Percentiles rank a stretch among this genome's conserved stretches.
phyloP scores from a whole-genome alignment of 345 rosid genomes.

The Camelina laxa region DNA sequence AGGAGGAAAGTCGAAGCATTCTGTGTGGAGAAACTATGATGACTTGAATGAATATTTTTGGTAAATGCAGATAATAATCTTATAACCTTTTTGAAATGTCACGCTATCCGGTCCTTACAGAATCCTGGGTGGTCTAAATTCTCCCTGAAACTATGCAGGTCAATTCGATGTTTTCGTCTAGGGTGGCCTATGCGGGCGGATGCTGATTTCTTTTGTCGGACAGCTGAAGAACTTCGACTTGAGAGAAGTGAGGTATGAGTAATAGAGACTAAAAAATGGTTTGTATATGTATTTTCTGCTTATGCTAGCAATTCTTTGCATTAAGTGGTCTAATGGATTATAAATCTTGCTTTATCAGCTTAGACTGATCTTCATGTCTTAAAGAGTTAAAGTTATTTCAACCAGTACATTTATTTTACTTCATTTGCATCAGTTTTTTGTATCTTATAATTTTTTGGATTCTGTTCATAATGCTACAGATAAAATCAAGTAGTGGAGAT shows the following conservation, averaged over 20 bases:
- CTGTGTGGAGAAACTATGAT: constrained; percentile 78
- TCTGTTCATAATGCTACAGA: constrained; percentile 41
- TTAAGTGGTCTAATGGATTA: constrained; percentile 12
- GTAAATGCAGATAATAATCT: constrained; percentile 43
- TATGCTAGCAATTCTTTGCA: constrained; percentile 7
- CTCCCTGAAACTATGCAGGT: constrained; percentile 51
- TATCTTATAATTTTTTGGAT: constrained; percentile 3
- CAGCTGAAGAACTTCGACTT: constrained; percentile 44
- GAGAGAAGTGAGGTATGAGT: constrained; percentile 55
- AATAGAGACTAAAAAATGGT: constrained; percentile 2
- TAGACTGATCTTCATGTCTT: neutral
- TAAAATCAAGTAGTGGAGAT: constrained; percentile 43
- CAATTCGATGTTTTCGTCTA: constrained; percentile 67
- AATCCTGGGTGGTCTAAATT: constrained; percentile 15
- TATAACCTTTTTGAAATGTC: constrained; percentile 20
- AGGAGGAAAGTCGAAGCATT: constrained; percentile 72
- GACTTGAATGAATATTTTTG: constrained; percentile 76
- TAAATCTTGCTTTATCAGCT: constrained; percentile 2
- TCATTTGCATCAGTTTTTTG: constrained; percentile 14
- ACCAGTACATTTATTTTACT: neutral
- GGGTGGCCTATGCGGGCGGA: constrained; percentile 83
- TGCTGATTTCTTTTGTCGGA: constrained; percentile 67
- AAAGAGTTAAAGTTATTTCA: constrained; percentile 11
- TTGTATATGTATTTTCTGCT: neutral
- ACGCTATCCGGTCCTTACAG: neutral